Conservation (phyloP, 371 early-diverging fungal genomes). For the Hamiltosporidium tvaerminnensis region DNA sequence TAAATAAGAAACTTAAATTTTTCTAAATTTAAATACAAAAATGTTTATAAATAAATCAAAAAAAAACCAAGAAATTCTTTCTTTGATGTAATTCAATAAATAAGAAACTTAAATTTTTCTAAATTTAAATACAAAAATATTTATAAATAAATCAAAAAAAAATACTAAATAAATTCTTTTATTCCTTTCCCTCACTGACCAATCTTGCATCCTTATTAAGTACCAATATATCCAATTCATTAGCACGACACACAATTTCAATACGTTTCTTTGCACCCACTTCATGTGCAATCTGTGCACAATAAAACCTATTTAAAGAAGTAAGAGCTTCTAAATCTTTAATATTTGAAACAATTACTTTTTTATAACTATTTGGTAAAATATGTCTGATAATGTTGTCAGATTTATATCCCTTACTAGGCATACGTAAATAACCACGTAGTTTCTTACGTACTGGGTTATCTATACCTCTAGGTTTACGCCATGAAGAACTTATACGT, state of each 20-base stretch:
- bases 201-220: slow-evolving; percentile 86
- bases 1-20: too few relatives aligned
- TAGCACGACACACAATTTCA: slow-evolving; percentile 81
- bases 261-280: slow-evolving; percentile 89
- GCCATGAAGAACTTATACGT: slow-evolving; percentile 73
- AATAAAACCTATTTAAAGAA: slow-evolving; percentile 92
- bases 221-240: slow-evolving; percentile 83
- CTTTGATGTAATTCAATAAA: too few relatives aligned
- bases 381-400: slow-evolving; percentile 82
- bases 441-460: slow-evolving; percentile 89
- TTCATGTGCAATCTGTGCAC: slow-evolving; percentile 92
- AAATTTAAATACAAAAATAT: too few relatives aligned
- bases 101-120: too few relatives aligned
- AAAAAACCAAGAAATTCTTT: too few relatives aligned
- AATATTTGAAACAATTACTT: slow-evolving; percentile 79
- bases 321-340: slow-evolving; percentile 81
- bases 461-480: slow-evolving; percentile 99
- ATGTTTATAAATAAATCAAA: too few relatives aligned
- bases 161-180: slow-evolving; percentile 14
- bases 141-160: slow-evolving; percentile 3
- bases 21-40: too few relatives aligned
- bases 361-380: slow-evolving; percentile 90
- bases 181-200: slow-evolving; percentile 64
- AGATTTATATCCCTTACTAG: slow-evolving; percentile 86
- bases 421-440: slow-evolving; percentile 91